Evolutionary conservation across 331 rosid genomes (phyloP).

Genomic region (Malus hybrid): DNA sequence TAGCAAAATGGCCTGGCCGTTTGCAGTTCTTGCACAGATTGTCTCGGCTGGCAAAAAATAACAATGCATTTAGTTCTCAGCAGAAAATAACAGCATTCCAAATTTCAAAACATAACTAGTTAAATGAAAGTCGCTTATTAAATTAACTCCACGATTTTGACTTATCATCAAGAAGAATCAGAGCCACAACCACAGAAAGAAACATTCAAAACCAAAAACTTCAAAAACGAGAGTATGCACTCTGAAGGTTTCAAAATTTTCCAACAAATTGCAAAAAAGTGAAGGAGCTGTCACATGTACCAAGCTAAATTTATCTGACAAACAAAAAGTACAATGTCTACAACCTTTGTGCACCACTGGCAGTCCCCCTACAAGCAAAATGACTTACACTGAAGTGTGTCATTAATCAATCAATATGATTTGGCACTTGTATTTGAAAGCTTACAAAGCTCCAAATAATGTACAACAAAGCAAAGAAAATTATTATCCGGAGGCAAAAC

Average conservation of each 20-base stretch:
- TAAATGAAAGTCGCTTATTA: no score
- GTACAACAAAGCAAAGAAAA: neutral
- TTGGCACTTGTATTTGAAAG: neutral
- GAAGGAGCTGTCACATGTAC: neutral
- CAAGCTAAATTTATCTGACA: neutral
- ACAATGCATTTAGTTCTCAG: neutral
- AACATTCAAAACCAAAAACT: neutral
- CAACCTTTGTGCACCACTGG: neutral
- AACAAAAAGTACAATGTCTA: neutral
- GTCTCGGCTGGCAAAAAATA: constrained; percentile 72
- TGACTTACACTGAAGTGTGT: neutral
- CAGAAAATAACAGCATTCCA: neutral
- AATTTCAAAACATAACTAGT: neutral
- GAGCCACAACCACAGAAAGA: neutral
- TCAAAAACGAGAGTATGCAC: neutral
- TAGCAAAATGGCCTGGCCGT: constrained; percentile 95
- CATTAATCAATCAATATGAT: neutral
- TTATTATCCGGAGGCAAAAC: neutral
- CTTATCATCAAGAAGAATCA: neutral
- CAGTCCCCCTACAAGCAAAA: neutral
- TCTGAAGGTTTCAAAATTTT: neutral
- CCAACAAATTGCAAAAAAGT: neutral
- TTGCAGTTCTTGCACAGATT: constrained; percentile 95
- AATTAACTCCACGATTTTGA: neutral
- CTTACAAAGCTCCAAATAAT: neutral